Conservation (phyloP, 2,329 filamentous ascomycete species). For the Microsporum canis region DNA sequence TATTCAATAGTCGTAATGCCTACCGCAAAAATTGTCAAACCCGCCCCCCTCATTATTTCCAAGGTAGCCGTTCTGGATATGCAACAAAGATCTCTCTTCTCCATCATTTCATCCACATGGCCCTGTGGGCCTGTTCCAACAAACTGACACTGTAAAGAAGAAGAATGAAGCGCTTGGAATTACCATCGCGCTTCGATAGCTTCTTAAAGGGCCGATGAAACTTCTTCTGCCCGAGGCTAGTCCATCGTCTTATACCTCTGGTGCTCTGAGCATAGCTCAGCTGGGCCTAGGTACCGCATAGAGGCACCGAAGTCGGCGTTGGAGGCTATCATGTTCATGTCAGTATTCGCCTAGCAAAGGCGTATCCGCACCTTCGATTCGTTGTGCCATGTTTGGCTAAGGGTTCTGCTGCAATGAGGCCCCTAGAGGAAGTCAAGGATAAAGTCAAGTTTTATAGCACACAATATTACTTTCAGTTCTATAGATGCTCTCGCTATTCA, state of each 20-base stretch:
- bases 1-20: no score
- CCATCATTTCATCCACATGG: not conserved
- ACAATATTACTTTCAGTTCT: conserved; percentile 23
- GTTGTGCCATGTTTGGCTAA: not conserved
- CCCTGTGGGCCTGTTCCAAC: not conserved
- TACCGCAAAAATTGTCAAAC: not conserved
- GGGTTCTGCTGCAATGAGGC: not conserved
- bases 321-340: not conserved
- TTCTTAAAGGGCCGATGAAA: not conserved
- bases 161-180: not conserved
- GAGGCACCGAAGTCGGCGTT: not conserved
- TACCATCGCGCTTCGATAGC: not conserved
- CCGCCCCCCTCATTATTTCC: not conserved
- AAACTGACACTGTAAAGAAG: not conserved
- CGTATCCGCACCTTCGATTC: not conserved
- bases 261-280: not conserved
- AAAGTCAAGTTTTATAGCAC: conserved; percentile 36
- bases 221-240: conserved; percentile 3
- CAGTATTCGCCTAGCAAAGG: not conserved
- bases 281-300: not conserved
- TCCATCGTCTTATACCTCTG: not conserved
- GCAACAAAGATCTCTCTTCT: not conserved
- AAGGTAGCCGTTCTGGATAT: not conserved
- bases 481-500: conserved; percentile 42
- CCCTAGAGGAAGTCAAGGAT: not conserved